These are phyloP conservation scores for Triadica sebifera DNA, from an alignment of 345 rosid genomes.

Conservation along the genomic window DNA sequence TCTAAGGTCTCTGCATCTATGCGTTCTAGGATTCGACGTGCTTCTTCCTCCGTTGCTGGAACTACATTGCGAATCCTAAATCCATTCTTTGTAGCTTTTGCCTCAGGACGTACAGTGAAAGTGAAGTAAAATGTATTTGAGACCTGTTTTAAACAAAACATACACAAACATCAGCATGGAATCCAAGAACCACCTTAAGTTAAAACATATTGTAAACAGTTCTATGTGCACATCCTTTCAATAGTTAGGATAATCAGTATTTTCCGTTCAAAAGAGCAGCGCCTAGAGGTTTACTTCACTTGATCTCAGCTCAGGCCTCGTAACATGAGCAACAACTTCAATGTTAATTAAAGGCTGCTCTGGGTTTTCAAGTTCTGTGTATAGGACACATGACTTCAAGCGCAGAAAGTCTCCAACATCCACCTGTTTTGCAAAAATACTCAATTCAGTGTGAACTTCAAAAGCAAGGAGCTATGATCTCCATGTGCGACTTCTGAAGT, in stretches of 20 bases:
- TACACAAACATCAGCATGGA: constrained; percentile 5
- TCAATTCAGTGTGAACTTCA: not conserved
- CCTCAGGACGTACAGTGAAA: constrained; percentile 70
- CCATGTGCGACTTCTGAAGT: not conserved
- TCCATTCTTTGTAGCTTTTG: constrained; percentile 49
- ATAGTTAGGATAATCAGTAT: not conserved
- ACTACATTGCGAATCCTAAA: constrained; percentile 65
- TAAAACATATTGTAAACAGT: not conserved
- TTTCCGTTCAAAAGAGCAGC: constrained; percentile 7
- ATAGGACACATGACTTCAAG: constrained; percentile 69
- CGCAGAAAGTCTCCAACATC: constrained; percentile 85
- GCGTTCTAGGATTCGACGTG: constrained; percentile 63
- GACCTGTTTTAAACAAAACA: constrained; percentile 43
- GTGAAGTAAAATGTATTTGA: constrained; percentile 79
- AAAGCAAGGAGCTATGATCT: not conserved
- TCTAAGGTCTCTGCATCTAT: constrained; percentile 57
- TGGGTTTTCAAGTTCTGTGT: constrained; percentile 62
- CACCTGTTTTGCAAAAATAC: constrained; percentile 45
- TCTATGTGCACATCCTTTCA: not conserved
- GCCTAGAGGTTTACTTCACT: constrained; percentile 57
- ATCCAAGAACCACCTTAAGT: not conserved
- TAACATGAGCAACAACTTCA: constrained; percentile 96
- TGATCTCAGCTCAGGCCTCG: constrained; percentile 83
- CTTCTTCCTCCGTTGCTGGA: constrained; percentile 90
- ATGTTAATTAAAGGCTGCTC: constrained; percentile 71